These are phyloP conservation scores for Glycine soja DNA, from an alignment of 306 rosid species.

Conservation along the genomic window DNA sequence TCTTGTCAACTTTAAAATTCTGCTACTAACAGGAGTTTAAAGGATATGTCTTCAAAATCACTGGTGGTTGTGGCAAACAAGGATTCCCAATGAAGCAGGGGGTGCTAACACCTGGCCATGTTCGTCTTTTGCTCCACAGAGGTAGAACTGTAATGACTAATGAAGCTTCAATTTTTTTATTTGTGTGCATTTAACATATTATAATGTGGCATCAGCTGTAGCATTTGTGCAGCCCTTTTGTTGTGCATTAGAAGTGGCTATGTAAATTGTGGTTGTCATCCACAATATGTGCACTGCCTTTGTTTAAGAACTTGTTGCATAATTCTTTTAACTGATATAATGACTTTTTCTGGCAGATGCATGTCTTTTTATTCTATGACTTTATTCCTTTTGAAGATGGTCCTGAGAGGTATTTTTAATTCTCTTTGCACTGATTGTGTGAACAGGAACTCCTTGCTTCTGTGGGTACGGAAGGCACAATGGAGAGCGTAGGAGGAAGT, in stretches of 20 bases:
- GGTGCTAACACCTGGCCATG: constrained; percentile 52
- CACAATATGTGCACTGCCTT: not conserved
- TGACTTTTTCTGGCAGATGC: not conserved
- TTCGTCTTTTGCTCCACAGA: constrained; percentile 53
- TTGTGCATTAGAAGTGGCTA: not conserved
- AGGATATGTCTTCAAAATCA: constrained; percentile 51
- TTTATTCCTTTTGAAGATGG: not conserved
- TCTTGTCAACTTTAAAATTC: not conserved
- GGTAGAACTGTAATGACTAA: constrained; percentile 10
- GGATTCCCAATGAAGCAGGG: constrained; percentile 55
- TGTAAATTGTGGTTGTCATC: not conserved
- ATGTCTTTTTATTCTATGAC: not conserved
- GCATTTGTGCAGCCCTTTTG: not conserved
- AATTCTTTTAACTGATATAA: not conserved
- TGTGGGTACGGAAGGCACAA: constrained; percentile 54
- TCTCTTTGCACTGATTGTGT: not conserved
- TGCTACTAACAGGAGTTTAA: constrained; percentile 45
- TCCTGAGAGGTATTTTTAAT: not conserved
- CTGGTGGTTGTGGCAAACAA: constrained; percentile 52
- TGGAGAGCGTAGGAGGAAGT: constrained; percentile 54
- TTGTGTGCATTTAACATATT: not conserved
- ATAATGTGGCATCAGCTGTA: not conserved
- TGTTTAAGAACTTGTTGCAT: not conserved
- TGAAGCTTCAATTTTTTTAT: not conserved
- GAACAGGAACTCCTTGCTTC: constrained; percentile 50